Evolutionary conservation across 441 rosid species (phyloP).

Genomic region (Gossypium schwendimanii): DNA sequence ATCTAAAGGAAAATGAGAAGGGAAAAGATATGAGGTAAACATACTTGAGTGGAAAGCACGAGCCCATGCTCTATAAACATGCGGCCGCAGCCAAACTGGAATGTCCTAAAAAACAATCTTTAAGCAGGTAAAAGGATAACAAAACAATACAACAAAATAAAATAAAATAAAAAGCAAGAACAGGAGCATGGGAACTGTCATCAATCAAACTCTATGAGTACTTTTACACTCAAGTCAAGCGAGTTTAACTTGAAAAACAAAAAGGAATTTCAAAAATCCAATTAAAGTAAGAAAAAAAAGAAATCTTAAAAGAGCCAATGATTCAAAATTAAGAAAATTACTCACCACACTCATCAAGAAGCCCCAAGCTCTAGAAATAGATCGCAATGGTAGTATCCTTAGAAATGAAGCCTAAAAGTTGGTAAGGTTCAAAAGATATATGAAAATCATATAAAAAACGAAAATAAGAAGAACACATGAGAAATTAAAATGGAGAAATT

Average conservation of each 20-base stretch:
- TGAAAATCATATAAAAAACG: neutral
- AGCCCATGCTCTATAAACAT: conserved; percentile 82
- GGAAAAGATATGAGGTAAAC: conserved; percentile 17
- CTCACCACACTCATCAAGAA: conserved; percentile 60
- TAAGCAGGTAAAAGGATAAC: conserved; percentile 18
- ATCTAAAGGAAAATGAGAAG: neutral
- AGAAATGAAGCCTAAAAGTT: conserved; percentile 65
- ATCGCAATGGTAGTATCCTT: conserved; percentile 64
- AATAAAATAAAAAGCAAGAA: neutral
- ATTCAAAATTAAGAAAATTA: conserved; percentile 8
- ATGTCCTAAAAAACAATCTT: conserved; percentile 48
- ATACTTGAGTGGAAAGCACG: conserved; percentile 91
- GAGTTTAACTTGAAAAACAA: neutral
- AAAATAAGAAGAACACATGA: neutral
- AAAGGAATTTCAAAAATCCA: neutral
- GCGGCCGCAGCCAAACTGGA: conserved; percentile 79
- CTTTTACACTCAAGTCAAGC: neutral
- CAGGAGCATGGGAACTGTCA: neutral
- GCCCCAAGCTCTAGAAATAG: conserved; percentile 89
- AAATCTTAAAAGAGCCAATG: neutral
- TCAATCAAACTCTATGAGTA: neutral
- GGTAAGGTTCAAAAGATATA: conserved; percentile 13
- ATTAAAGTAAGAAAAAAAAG: neutral
- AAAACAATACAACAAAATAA: neutral
- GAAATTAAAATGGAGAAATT: conserved; percentile 3